Percentiles rank a stretch among this genome's conserved stretches.
Evolutionary conservation across 495 filamentous ascomycete species (phyloP).

Genomic region (Xylaria telfairii): DNA sequence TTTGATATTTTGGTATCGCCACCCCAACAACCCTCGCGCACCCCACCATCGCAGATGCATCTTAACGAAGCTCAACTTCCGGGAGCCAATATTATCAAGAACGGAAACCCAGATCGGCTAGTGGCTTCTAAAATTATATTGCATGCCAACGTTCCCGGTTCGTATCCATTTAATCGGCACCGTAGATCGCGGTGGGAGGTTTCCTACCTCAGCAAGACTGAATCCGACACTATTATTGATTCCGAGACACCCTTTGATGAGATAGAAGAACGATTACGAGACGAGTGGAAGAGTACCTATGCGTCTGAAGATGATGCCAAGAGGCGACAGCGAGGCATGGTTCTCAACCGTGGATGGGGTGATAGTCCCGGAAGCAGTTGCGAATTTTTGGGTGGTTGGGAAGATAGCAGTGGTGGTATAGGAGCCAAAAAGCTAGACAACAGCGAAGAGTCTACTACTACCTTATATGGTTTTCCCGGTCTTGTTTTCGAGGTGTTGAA

Average conservation of each 20-base stretch:
- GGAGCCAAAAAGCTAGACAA: conserved; percentile 53
- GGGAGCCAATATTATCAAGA: conserved; percentile 41
- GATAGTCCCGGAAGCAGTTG: conserved; percentile 90
- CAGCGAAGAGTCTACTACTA: conserved; percentile 77
- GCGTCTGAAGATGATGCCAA: conserved; percentile 65
- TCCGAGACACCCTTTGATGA: conserved; percentile 82
- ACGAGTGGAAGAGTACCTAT: conserved; percentile 75
- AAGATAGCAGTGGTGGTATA: conserved; percentile 64
- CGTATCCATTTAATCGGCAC: conserved; percentile 95
- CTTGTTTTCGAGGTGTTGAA: conserved; percentile 94
- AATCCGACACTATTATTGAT: conserved; percentile 49
- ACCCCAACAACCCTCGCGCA: conserved; percentile 65
- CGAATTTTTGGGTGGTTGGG: conserved; percentile 89
- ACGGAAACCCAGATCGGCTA: conserved; percentile 59
- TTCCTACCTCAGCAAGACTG: conserved; percentile 54
- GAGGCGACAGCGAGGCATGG: conserved; percentile 76
- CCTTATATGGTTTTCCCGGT: conserved; percentile 92
- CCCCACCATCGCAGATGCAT: conserved; percentile 62
- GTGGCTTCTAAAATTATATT: conserved; percentile 89
- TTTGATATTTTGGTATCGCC: conserved; percentile 92
- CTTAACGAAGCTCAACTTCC: conserved; percentile 30
- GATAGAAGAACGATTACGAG: conserved; percentile 67
- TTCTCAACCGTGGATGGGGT: conserved; percentile 87
- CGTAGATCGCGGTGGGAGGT: conserved; percentile 89
- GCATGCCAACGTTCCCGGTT: conserved; percentile 93